Base-by-base conservation (phyloP, 2,329 filamentous ascomycete genomes). In the Drechslerella coelobrocha region DNA sequence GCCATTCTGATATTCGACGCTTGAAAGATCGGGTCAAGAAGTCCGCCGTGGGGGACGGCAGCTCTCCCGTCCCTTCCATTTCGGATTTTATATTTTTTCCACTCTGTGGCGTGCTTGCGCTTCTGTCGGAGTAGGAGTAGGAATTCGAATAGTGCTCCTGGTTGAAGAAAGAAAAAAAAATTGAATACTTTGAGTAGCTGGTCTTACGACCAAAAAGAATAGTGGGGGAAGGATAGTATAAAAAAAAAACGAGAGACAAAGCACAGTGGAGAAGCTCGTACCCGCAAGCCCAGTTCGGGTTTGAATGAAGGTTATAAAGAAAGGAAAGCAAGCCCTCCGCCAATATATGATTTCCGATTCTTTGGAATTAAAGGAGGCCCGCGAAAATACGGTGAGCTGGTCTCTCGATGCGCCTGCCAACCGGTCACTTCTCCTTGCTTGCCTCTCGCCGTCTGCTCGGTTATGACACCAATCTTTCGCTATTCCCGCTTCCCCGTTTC, bases 401-500 rank as follows among this genome's bases (percentile, higher is more conserved):
- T 61, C 56, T 19, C 45, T 54, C 29, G 29, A 54, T 17, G 29
- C 51, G 24, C 47, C 52, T 69, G 63, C 65, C 57, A 69, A 53
- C 57, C 61, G 65, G 55, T 57, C 47, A 55, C n/a, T 43, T 29
- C 48, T 59, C 55, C 9, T 29, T 56, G 34, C 41, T 50, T 62
- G 41, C 37, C 26, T 59, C 53, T 63, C 47, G 41, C 39, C 53
- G 45, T 54, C 39, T 52, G 39, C 31, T 69, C 63, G 56, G 66
- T 51, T 71, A 71, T 71, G 66, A 71, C 66, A 71, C 66, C 47
- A 71, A 63, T 51, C 45, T 71, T 60, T 71, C 66, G 66, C 66
- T 71, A 71, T 71, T 37, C 66, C 66, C 66, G 66, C 39, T 56
- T 61, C 48, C 59, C 53, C 59, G 59, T 71, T 24, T 37, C 39